Evolutionary conservation across 1,139 yeast genomes (phyloP), one percentile per base, ranked within the genome.

Genomic region (Geotrichum aggregatum): DNA sequence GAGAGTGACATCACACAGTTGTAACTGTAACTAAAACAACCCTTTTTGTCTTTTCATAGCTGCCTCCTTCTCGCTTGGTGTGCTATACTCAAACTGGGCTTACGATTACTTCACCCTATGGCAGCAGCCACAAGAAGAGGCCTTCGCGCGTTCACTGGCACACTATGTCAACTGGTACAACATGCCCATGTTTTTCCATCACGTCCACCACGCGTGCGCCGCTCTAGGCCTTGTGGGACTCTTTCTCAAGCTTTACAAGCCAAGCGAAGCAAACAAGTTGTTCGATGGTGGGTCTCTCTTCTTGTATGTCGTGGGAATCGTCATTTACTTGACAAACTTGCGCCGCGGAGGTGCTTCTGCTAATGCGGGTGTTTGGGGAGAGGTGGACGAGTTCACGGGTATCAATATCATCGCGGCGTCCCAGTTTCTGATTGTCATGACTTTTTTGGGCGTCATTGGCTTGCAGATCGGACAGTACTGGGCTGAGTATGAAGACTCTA

Each of bases 361-460:
- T 55, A 63, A 79, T 30, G 70, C 77, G 55, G 89, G 91, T 44
- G 75, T 80, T 56, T 92, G 98, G 97, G 98, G 96, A 58, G 98
- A 92, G 52, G 96, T 92, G 50, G 88, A 87, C 63, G 81, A 78
- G 67, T 75, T 76, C 57, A 88, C 96, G 28, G 98, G 98, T 22
- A 72, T 92, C 63, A 87, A 87, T 61, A 96, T 92, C 42, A 80
- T 92, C 67, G 96, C 95, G 43, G 97, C 98, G 4, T 83, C 95
- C 43, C 84, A 84, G 69, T 79, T 86, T 45, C 84, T 92, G 76
- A 76, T 87, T 59, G 80, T 85, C 19, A 69, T 88, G 56, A 76
- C 85, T 18, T 74, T 91, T 54, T 65, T 81, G 28, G 98, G 97
- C 57, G 87, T 89, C 19, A 71, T 89, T 53, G 77, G 87, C 13